Evolutionary conservation across 2,329 filamentous ascomycete species (phyloP).

Genomic region (Alternaria novae-zelandiae): DNA sequence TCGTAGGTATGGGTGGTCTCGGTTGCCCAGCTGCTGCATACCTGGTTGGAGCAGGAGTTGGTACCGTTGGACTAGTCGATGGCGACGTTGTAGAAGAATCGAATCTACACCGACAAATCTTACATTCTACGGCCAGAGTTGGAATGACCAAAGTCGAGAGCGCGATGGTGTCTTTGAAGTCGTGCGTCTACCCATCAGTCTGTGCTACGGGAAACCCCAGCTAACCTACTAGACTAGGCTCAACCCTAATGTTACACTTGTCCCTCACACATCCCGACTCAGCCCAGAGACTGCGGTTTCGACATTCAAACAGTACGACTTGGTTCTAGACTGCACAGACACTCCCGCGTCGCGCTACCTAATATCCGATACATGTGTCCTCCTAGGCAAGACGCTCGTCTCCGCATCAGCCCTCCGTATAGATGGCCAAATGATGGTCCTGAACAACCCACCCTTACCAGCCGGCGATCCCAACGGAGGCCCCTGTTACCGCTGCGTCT

Average conservation of each 20-base stretch:
- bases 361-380: constrained; percentile 86
- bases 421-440: constrained; percentile 86
- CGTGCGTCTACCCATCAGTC: constrained; percentile 44
- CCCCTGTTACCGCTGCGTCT: constrained; percentile 93
- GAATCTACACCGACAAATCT: constrained; percentile 90
- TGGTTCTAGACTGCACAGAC: constrained; percentile 95
- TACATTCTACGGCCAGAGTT: constrained; percentile 74
- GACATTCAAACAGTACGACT: constrained; percentile 74
- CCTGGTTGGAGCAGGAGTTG: constrained; percentile 85
- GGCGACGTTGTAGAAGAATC: constrained; percentile 86
- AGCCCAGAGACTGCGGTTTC: constrained; percentile 70
- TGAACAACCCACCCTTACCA: constrained; percentile 77
- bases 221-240: constrained; percentile 57
- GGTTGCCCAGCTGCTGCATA: constrained; percentile 95
- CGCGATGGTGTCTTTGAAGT: constrained; percentile 54
- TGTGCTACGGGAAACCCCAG: neutral
- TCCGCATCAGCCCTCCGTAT: constrained; percentile 88
- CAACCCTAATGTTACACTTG: constrained; percentile 74
- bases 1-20: constrained; percentile 87
- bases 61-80: constrained; percentile 82
- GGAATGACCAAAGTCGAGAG: constrained; percentile 83
- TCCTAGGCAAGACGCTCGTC: constrained; percentile 78
- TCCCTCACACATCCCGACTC: constrained; percentile 68
- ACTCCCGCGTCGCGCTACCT: constrained; percentile 90
- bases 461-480: constrained; percentile 67